phyloP scores from a whole-genome alignment of 106 monocot species.

The Allium cepa region DNA sequence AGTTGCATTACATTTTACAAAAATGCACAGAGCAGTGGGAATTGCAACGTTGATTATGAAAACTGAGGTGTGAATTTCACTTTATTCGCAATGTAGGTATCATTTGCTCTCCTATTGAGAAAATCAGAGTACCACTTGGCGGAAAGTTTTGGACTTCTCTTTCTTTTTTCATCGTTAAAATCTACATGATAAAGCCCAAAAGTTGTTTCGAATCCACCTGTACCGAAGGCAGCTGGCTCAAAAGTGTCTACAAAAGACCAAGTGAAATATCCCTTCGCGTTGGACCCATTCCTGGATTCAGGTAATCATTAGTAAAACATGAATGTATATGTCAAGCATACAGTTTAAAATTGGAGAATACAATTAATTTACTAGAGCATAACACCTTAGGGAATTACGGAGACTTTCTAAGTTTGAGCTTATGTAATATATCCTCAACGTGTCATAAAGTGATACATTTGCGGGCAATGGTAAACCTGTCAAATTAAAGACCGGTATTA shows the following conservation, averaged over 20 bases:
- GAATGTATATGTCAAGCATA: background rate
- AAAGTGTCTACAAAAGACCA: constrained; percentile 52
- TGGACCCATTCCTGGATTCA: constrained; percentile 38
- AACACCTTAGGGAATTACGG: constrained; percentile 15
- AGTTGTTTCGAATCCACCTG: constrained; percentile 13
- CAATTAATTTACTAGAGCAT: background rate
- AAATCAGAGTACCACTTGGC: constrained; percentile 47
- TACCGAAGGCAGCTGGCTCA: constrained; percentile 15
- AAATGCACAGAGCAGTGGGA: no score
- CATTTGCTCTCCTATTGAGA: constrained; percentile 13
- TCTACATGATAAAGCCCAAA: constrained; percentile 40
- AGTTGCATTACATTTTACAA: no score
- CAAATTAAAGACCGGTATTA: no score
- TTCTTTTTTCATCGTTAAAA: constrained; percentile 23
- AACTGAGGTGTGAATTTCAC: no score
- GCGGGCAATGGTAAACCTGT: no score
- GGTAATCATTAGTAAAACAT: background rate
- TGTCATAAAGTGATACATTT: constrained; percentile 7
- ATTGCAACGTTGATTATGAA: no score
- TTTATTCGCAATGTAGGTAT: background rate
- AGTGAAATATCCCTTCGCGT: constrained; percentile 30
- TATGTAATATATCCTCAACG: constrained; percentile 4
- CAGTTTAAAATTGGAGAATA: background rate
- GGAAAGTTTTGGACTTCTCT: constrained; percentile 33
- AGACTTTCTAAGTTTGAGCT: constrained; percentile 9